Evolutionary conservation across 75 land plant genomes (phyloP), one percentile per base, ranked within the genome.

Genomic region (Cunninghamia lanceolata): DNA sequence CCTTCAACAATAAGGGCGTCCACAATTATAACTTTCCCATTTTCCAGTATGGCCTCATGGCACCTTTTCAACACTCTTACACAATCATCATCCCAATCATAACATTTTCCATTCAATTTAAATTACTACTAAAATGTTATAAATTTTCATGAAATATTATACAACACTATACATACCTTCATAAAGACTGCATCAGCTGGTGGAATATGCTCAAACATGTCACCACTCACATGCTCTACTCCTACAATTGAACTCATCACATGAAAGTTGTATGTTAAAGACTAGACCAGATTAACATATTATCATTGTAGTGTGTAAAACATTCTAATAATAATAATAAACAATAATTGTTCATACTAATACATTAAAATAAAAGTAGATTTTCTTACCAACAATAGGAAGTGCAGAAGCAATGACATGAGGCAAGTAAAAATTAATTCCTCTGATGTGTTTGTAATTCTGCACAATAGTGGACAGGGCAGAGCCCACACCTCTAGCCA

Each of bases 341-440:
- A 70, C 4, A 25, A 70, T 8, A 70, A 30, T 7, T 50, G 1
- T 50, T 50, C 53, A 47, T 50, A 50, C 2, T 50, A 14, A 50
- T 50, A 50, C 11, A 15, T 50, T 13, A 15, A 14, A 50, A 50
- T 11, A 50, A 16, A 50, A 50, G 14, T 2, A 14, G 11, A 2
- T 50, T 50, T 50, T 14, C 16, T 11, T 21, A 90, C 91, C 89
- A 11, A 71, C 85, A 46, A 56, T 34, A 6, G 46, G 8, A 75
- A 85, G 78, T 11, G 87, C 82, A 16, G 25, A 77, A 0, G 90
- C 89, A 0, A 93, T 83, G 2, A 88, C 93, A 43, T 93, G 94
- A 25, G 91, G 94, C 7, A 89, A 83, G 50, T 93, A 93, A 46
- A 90, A 88, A 68, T 90, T 90, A 39, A 86, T 87, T 43, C 90